These are phyloP conservation scores for Phyllosticta citrichinensis DNA, from an alignment of 2,329 filamentous ascomycete species.

Conservation along the genomic window DNA sequence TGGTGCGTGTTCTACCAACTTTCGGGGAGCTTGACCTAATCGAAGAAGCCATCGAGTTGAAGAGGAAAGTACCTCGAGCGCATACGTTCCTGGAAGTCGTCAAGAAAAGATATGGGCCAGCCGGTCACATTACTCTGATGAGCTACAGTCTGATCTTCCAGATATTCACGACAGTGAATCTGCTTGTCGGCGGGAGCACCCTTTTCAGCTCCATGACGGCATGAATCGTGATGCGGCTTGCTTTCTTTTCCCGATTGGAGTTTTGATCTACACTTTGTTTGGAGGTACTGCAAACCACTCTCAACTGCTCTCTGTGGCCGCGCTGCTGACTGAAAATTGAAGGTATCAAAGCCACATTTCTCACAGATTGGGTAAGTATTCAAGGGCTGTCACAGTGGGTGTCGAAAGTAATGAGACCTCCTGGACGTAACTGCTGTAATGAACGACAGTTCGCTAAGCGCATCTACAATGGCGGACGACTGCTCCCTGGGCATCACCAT, in stretches of 20 bases:
- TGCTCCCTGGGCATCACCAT: no score
- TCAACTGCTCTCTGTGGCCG: background rate
- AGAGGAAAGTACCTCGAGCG: slow-evolving; percentile 23
- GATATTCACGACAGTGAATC: slow-evolving; percentile 10
- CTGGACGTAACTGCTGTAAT: background rate
- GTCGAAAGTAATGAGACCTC: no score
- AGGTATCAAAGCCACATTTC: slow-evolving; percentile 5
- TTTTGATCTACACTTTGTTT: slow-evolving; percentile 19
- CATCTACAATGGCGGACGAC: no score
- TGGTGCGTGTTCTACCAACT: background rate
- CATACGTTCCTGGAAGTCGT: slow-evolving; percentile 16
- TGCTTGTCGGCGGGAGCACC: slow-evolving; percentile 15
- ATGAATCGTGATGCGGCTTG: slow-evolving; percentile 17
- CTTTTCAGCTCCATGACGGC: slow-evolving; percentile 15
- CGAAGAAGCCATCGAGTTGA: slow-evolving; percentile 21
- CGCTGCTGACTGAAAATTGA: background rate
- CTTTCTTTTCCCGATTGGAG: slow-evolving; percentile 19
- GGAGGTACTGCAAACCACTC: slow-evolving; percentile 16
- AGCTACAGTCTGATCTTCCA: slow-evolving; percentile 10
- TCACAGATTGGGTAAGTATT: slow-evolving; percentile 20
- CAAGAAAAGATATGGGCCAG: slow-evolving; percentile 9
- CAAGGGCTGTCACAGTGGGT: background rate
- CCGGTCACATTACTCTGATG: slow-evolving; percentile 11
- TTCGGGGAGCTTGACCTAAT: background rate
- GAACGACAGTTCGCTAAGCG: background rate